A percentile compares a stretch with the other conserved stretches of the same genome.
Evolutionary conservation across 129 eudicot genomes (phyloP).

Genomic region (Glebionis coronaria): DNA sequence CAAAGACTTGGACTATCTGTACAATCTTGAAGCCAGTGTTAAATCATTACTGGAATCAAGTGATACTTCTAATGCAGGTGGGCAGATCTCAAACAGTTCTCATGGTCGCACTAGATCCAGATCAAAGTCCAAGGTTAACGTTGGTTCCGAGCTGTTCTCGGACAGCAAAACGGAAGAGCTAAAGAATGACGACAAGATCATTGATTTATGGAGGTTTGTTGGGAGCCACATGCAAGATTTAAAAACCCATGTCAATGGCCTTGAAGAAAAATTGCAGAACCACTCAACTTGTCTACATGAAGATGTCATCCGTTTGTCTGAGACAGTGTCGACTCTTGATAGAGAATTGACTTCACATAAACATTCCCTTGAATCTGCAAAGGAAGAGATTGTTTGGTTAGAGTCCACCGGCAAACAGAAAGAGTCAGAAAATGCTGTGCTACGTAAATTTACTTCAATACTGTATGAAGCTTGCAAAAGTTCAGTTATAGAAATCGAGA

Average conservation of each 20-base stretch:
- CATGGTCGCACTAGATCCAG: conserved; percentile 31
- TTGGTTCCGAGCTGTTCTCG: conserved; percentile 9
- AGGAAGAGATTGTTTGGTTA: conserved; percentile 42
- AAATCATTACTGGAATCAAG: conserved; percentile 44
- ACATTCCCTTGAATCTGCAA: conserved; percentile 44
- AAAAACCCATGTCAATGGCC: conserved; percentile 32
- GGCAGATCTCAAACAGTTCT: conserved; percentile 25
- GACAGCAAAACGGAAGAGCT: conserved; percentile 35
- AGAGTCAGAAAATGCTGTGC: conserved; percentile 41
- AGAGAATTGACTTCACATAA: conserved; percentile 45
- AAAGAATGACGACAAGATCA: conserved; percentile 21
- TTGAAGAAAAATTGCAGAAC: conserved; percentile 42
- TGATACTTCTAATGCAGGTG: conserved; percentile 29
- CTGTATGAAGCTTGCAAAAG: conserved; percentile 67
- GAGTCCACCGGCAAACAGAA: conserved; percentile 52
- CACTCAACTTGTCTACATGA: conserved; percentile 46
- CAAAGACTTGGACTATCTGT: conserved; percentile 60
- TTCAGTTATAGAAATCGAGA: conserved; percentile 54
- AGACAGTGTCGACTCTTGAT: conserved; percentile 32
- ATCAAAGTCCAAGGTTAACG: conserved; percentile 39
- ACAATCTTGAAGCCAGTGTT: conserved; percentile 43
- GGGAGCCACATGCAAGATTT: conserved; percentile 43
- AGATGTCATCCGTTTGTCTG: conserved; percentile 42
- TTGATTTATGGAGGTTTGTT: conserved; percentile 38
- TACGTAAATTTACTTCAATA: conserved; percentile 42